Percentiles rank a stretch among this genome's conserved stretches.
Conservation (phyloP, 345 rosid genomes). For the Psidium friedrichsthalianum region DNA sequence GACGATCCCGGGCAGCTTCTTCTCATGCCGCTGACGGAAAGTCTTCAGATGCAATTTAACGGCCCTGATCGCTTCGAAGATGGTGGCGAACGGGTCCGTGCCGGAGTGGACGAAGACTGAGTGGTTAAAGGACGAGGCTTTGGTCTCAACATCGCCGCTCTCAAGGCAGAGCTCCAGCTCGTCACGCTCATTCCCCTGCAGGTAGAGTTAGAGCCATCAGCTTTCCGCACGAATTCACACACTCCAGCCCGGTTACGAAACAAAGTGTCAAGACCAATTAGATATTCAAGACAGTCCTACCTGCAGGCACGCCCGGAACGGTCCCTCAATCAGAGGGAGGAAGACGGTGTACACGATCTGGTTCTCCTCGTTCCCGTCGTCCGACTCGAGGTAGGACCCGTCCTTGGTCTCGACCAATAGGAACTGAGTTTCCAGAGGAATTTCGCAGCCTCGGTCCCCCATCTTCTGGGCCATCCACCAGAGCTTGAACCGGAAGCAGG, state of each 20-base stretch:
- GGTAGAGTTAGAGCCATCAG: neutral
- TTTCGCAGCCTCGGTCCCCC: slow-evolving; percentile 67
- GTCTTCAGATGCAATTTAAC: slow-evolving; percentile 62
- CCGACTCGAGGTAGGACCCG: slow-evolving; percentile 64
- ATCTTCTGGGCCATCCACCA: slow-evolving; percentile 99
- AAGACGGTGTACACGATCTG: slow-evolving; percentile 70
- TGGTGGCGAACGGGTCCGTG: slow-evolving; percentile 64
- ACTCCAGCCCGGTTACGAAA: no score
- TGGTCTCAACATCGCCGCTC: slow-evolving; percentile 66
- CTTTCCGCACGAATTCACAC: no score
- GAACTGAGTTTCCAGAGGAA: slow-evolving; percentile 85
- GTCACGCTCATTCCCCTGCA: slow-evolving; percentile 59
- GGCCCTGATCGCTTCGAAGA: slow-evolving; percentile 59
- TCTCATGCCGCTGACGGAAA: slow-evolving; percentile 82
- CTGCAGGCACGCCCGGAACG: slow-evolving; percentile 58
- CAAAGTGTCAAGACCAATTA: no score
- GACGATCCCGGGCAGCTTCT: slow-evolving; percentile 69
- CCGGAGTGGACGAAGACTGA: slow-evolving; percentile 64
- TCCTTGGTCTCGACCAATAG: slow-evolving; percentile 59
- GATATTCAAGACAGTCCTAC: neutral
- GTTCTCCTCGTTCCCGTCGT: slow-evolving; percentile 43
- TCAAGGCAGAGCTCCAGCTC: slow-evolving; percentile 84
- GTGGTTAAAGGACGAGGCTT: slow-evolving; percentile 58
- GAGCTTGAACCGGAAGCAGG: slow-evolving; percentile 84
- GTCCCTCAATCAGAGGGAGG: slow-evolving; percentile 75